A percentile compares a stretch with the other conserved stretches of the same genome.
These are phyloP conservation scores for Beauveria brongniartii DNA, from an alignment of 2,329 filamentous ascomycete genomes.

Conservation along the genomic window DNA sequence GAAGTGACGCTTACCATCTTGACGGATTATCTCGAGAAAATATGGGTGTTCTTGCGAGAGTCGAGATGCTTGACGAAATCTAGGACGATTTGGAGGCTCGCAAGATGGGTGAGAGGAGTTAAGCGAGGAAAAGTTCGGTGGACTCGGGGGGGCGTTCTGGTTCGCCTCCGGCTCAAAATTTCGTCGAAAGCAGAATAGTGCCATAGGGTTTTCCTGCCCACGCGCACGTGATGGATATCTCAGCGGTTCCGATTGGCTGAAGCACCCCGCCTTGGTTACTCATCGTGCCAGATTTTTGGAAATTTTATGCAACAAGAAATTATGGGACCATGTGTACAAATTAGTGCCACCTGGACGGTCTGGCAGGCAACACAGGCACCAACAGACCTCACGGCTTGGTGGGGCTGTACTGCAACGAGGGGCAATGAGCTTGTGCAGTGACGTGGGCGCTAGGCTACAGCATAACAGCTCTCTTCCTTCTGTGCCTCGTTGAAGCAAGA, in stretches of 20 bases:
- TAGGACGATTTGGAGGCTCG: conserved; percentile 48
- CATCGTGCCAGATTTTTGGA: conserved; percentile 11
- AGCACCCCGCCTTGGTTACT: conserved; percentile 2
- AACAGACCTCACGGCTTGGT: background rate
- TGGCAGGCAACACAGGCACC: background rate
- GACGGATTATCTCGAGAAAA: conserved; percentile 44
- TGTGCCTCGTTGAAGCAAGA: background rate
- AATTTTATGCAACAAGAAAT: conserved; percentile 8
- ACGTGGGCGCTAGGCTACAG: conserved; percentile 9
- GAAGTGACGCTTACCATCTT: conserved; percentile 56
- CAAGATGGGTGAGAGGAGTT: conserved; percentile 38
- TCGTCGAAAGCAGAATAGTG: conserved; percentile 28
- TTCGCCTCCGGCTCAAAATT: conserved; percentile 32
- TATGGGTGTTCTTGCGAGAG: conserved; percentile 39
- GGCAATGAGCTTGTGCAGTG: conserved; percentile 1
- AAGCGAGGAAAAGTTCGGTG: conserved; percentile 43
- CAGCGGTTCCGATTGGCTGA: conserved; percentile 14
- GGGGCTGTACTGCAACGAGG: background rate
- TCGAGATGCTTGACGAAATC: conserved; percentile 44
- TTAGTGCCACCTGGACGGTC: background rate
- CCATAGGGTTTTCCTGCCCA: conserved; percentile 30
- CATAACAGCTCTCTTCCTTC: background rate
- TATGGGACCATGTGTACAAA: conserved; percentile 12
- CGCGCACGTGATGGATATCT: conserved; percentile 26
- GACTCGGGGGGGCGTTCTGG: conserved; percentile 25